Evolutionary conservation across 208 protist genomes (phyloP), one percentile per base, ranked within the genome.

Genomic region (Novymonas esmeraldas): DNA sequence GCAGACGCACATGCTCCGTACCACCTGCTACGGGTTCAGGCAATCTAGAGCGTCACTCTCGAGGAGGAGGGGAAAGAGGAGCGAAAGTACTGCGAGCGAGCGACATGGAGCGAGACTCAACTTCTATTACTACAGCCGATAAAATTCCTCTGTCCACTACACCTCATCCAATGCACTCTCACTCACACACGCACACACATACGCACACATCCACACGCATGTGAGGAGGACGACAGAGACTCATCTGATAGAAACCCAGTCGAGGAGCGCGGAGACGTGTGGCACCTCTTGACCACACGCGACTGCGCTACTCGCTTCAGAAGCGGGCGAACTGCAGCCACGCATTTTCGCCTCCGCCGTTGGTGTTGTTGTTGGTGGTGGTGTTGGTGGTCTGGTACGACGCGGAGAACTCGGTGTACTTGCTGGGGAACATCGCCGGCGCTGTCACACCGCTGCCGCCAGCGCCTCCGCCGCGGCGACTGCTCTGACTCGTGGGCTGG

Each of bases 311-410:
- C n/a, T n/a, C n/a, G n/a, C n/a, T 24, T 69, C 52, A 70, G 34
- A 64, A 65, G 18, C 57, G 70, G 6, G 70, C 70, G 42, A 55
- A 70, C 54, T 70, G 61, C 70, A 64, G 46, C 70, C 70, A 76
- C 2, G 69, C 70, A 34, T 33, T 59, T 28, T 68, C 50, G 20
- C 6, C 5, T 0, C 5, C 24, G 22, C 11, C 24, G 48, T 24
- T 29, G 49, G 26, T 58, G 38, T 11, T 61, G 39, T 20, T 31
- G 46, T 50, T 31, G 36, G 28, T 31, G 44, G 13, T 64, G 26
- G 38, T 58, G n/a, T 39, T 48, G 34, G 54, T 9, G 26, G 62
- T 64, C 39, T 76, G 70, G 33, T 70, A 76, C 4, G 57, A 69
- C 10, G 61, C 48, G 13, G 61, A 76, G 63, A 70, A 76, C 57